Percentiles rank a stretch among this genome's conserved stretches.
These are phyloP conservation scores for Emergomyces pasteurianus DNA, from an alignment of 2,329 filamentous ascomycete genomes.

Conservation along the genomic window DNA sequence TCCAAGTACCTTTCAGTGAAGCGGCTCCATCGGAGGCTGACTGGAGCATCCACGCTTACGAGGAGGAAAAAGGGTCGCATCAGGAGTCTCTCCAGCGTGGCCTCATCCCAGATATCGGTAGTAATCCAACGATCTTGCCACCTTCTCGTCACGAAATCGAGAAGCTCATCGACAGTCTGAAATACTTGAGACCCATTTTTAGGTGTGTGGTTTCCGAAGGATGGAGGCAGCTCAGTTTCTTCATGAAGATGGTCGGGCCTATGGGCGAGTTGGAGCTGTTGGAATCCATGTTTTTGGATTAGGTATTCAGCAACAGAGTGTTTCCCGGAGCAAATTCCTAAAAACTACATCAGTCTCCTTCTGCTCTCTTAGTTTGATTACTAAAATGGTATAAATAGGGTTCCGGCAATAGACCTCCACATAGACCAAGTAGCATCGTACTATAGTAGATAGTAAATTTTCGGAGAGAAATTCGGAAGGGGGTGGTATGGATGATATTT, in stretches of 20 bases:
- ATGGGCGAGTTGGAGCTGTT: constrained; percentile 50
- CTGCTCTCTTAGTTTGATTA: background rate
- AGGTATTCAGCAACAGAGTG: constrained; percentile 81
- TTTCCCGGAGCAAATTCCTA: constrained; percentile 90
- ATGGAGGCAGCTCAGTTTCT: constrained; percentile 3
- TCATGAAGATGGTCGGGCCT: constrained; percentile 17
- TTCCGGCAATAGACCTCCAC: constrained; percentile 31
- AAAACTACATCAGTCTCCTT: background rate
- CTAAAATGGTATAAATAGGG: constrained; percentile 1
- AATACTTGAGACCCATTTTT: constrained; percentile 35
- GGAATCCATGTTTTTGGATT: constrained; percentile 71
- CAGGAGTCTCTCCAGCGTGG: constrained; percentile 60
- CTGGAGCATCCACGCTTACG: constrained; percentile 79
- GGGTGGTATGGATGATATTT: background rate
- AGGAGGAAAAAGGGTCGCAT: constrained; percentile 86
- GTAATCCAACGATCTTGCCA: constrained; percentile 82
- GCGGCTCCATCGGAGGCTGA: constrained; percentile 71
- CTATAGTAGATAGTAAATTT: too few species aligned
- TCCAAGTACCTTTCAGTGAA: constrained; percentile 45
- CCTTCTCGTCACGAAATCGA: constrained; percentile 73
- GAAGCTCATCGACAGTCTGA: constrained; percentile 50
- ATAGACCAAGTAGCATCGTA: constrained; percentile 44
- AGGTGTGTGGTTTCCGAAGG: background rate
- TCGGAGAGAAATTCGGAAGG: background rate
- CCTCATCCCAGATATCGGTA: constrained; percentile 65